A percentile compares a stretch with the other conserved stretches of the same genome.
These are phyloP conservation scores for Suillus plorans DNA, from an alignment of 768 basidiomycete species.

Conservation along the genomic window DNA sequence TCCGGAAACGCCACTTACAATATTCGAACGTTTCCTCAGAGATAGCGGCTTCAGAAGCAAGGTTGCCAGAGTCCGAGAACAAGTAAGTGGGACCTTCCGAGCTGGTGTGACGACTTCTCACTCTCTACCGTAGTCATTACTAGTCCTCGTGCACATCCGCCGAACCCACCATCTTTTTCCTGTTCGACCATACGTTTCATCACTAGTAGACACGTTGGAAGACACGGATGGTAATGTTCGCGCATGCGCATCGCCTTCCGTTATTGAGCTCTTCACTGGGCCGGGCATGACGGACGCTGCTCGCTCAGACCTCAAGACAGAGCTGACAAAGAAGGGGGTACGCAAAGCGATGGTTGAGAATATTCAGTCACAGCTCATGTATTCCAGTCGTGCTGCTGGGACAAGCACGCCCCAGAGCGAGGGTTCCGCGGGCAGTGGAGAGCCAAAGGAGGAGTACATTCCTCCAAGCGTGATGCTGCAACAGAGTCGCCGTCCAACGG, in stretches of 20 bases:
- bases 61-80: constrained; percentile 84
- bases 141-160: constrained; percentile 72
- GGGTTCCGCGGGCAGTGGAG: constrained; percentile 59
- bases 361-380: constrained; percentile 67
- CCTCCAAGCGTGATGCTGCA: constrained; percentile 73
- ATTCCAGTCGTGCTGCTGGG: constrained; percentile 37
- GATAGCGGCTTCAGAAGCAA: constrained; percentile 79
- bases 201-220: constrained; percentile 83
- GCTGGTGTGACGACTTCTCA: constrained; percentile 3
- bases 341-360: constrained; percentile 85
- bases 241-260: constrained; percentile 76
- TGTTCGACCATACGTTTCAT: constrained; percentile 74
- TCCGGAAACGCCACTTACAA: constrained; percentile 62
- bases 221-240: constrained; percentile 91
- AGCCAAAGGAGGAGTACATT: constrained; percentile 55
- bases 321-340: constrained; percentile 81
- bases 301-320: constrained; percentile 90
- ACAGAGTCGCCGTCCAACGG: constrained; percentile 49
- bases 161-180: constrained; percentile 72
- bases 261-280: constrained; percentile 85
- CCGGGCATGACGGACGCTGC: constrained; percentile 82
- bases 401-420: constrained; percentile 51
- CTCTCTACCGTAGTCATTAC: constrained; percentile 45
- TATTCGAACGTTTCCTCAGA: constrained; percentile 70
- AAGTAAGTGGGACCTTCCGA: constrained; percentile 49